Evolutionary conservation across 164 flowering plant species (phyloP).

Genomic region (Cinnamomum micranthum): DNA sequence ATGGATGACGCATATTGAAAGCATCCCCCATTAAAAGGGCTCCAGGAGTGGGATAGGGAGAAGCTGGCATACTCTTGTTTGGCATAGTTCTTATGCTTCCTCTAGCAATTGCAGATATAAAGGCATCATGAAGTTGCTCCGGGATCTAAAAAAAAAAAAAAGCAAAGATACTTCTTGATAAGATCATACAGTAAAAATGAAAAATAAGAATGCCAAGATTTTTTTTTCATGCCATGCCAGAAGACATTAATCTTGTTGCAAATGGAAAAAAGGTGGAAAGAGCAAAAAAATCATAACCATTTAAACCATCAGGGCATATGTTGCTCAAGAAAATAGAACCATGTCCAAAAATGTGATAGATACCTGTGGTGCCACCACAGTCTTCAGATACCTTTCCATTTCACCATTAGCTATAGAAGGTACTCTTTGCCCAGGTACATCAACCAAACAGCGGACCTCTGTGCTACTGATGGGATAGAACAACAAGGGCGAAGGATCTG

Average conservation of each 20-base stretch:
- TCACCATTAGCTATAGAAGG: constrained; percentile 90
- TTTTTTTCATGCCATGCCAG: neutral
- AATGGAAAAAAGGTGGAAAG: neutral
- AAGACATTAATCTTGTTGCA: neutral
- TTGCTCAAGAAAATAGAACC: neutral
- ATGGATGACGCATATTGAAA: constrained; percentile 89
- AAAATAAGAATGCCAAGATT: neutral
- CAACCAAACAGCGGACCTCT: constrained; percentile 90
- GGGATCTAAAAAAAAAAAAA: constrained; percentile 51
- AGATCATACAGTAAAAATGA: neutral
- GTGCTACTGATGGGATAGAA: constrained; percentile 87
- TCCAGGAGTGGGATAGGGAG: constrained; percentile 86
- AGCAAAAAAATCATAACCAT: no score
- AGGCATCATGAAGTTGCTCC: constrained; percentile 52
- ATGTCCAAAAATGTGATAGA: neutral
- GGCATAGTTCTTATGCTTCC: constrained; percentile 91
- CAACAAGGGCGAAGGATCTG: constrained; percentile 85
- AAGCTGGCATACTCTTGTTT: constrained; percentile 96
- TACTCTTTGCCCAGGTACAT: constrained; percentile 90
- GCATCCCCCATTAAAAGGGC: constrained; percentile 94
- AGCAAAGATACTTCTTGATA: neutral
- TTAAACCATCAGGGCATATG: neutral
- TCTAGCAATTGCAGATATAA: constrained; percentile 66
- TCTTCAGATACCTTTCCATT: constrained; percentile 80
- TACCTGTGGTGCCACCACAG: constrained; percentile 87